Evolutionary conservation across 2,329 filamentous ascomycete species (phyloP).

Genomic region (Exophiala sp.): DNA sequence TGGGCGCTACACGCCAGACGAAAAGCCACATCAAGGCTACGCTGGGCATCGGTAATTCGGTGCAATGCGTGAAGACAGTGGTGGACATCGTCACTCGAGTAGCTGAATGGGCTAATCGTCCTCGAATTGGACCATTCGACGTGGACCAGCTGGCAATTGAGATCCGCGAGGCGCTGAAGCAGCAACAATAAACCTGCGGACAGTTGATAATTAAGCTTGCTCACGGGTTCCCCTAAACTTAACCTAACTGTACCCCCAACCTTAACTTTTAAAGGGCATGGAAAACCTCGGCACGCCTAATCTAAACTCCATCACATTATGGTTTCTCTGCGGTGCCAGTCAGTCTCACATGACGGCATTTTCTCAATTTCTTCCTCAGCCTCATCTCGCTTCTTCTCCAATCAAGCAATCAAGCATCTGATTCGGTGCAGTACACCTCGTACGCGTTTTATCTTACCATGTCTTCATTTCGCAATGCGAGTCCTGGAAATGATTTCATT

Average conservation of each 20-base stretch:
- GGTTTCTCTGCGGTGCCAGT: too few species aligned
- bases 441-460: not conserved
- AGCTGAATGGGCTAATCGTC: constrained; percentile 7
- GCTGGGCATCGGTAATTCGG: constrained; percentile 5
- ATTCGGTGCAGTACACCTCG: not conserved
- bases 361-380: not conserved
- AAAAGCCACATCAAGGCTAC: constrained; percentile 15
- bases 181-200: too few species aligned
- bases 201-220: too few species aligned
- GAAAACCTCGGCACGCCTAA: too few species aligned
- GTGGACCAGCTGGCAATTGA: constrained; percentile 2
- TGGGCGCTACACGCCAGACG: constrained; percentile 14
- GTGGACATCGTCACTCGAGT: constrained; percentile 2
- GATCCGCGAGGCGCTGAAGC: not conserved
- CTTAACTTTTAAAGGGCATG: too few species aligned
- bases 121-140: not conserved
- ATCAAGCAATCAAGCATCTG: not conserved
- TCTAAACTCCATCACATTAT: too few species aligned
- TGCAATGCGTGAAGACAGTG: constrained; percentile 2
- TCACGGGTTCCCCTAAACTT: too few species aligned
- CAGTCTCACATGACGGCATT: not conserved
- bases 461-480: constrained; percentile 8
- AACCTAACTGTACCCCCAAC: too few species aligned
- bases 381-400: too few species aligned
- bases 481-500: constrained; percentile 15